Evolutionary conservation across 2,329 filamentous ascomycete species (phyloP).

Genomic region (Microsporum canis): DNA sequence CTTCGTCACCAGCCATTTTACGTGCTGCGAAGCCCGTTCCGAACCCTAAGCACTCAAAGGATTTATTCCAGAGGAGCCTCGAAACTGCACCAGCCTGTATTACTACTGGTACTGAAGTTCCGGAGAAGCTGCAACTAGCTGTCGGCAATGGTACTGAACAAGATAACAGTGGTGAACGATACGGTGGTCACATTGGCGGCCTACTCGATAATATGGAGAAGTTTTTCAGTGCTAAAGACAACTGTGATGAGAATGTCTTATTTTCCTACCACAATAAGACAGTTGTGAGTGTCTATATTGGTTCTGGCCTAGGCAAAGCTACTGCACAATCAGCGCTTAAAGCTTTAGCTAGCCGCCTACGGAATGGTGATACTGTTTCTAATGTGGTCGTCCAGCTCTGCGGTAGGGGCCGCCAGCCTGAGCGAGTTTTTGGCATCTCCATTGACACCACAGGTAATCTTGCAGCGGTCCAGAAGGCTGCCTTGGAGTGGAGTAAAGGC

Average conservation of each 20-base stretch:
- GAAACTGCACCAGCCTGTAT: not conserved
- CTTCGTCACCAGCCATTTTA: not conserved
- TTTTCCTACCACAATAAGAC: conserved; percentile 2
- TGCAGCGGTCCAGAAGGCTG: not conserved
- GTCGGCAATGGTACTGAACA: not conserved
- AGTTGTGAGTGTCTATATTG: not conserved
- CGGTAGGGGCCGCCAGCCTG: not conserved
- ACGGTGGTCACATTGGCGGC: not conserved
- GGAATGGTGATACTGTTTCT: not conserved
- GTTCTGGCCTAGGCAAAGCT: conserved; percentile 2
- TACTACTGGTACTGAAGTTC: not conserved
- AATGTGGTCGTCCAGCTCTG: conserved; percentile 2
- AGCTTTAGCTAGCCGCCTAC: not conserved
- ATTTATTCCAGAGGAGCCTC: not conserved
- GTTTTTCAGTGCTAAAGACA: not conserved
- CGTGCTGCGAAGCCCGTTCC: not conserved
- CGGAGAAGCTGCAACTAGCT: not conserved
- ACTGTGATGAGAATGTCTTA: conserved; percentile 7
- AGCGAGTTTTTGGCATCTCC: conserved; percentile 1
- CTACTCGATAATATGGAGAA: not conserved
- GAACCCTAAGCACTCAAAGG: not conserved
- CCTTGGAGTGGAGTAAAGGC: not conserved
- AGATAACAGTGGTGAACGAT: not conserved
- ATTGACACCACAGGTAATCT: conserved; percentile 4
- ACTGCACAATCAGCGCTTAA: conserved; percentile 3